Conservation (phyloP, 305 asterid genomes). For the Ilex paraguariensis region DNA sequence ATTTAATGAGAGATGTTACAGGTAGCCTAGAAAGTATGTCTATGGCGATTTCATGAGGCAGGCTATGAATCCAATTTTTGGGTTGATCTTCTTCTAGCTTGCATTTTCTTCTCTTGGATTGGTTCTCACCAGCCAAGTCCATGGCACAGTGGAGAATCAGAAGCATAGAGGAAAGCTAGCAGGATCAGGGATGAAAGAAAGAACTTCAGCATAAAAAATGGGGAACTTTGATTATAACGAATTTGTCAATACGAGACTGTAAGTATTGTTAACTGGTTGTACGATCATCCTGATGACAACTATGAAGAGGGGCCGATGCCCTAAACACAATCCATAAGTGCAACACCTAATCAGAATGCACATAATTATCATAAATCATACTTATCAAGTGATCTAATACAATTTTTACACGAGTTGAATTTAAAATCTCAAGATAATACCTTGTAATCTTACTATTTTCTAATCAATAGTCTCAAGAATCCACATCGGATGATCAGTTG, state of each 20-base stretch:
- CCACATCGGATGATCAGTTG: no score
- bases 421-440: no score
- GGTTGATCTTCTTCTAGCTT: not conserved
- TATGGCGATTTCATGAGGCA: slow-evolving; percentile 19
- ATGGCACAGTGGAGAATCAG: not conserved
- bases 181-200: not conserved
- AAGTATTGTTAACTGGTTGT: not conserved
- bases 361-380: no score
- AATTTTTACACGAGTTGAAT: no score
- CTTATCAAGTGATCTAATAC: no score
- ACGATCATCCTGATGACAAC: no score
- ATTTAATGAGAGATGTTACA: slow-evolving; percentile 16
- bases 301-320: no score
- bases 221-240: not conserved
- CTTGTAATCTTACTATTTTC: no score
- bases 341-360: no score
- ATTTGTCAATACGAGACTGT: not conserved
- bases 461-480: no score
- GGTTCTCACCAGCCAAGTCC: not conserved
- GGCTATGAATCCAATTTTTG: slow-evolving; percentile 2
- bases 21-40: slow-evolving; percentile 26
- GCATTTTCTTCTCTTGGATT: slow-evolving; percentile 8
- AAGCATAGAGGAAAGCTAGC: not conserved
- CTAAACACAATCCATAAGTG: no score
- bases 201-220: no score